Conservation (phyloP, 2,329 filamentous ascomycete genomes). For the Cladophialophora bantiana region DNA sequence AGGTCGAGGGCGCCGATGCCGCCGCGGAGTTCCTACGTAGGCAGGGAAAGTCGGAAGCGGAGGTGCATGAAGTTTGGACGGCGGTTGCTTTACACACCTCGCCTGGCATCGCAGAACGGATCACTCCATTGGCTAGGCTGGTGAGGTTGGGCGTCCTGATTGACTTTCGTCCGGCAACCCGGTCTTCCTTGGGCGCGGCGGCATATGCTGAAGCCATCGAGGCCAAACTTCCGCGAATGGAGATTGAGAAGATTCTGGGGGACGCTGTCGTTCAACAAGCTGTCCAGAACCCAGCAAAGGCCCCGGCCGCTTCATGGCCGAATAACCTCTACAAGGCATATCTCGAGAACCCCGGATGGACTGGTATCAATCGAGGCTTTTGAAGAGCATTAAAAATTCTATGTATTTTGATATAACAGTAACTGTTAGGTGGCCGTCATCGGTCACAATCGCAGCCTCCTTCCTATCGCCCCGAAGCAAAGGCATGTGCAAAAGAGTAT, state of each 20-base stretch:
- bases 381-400: conserved; percentile 21
- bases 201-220: conserved; percentile 38
- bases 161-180: conserved; percentile 48
- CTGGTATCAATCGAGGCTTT: conserved; percentile 42
- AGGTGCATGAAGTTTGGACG: conserved; percentile 53
- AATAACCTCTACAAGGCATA: conserved; percentile 42
- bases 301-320: conserved; percentile 49
- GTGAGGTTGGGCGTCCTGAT: conserved; percentile 49
- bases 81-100: conserved; percentile 56
- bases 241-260: conserved; percentile 54
- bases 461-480: conserved; percentile 94
- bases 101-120: conserved; percentile 55
- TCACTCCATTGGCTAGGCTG: conserved; percentile 48
- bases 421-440: neutral
- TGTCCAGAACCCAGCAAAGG: conserved; percentile 48
- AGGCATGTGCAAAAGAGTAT: conserved; percentile 94
- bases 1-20: conserved; percentile 55
- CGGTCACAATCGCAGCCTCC: conserved; percentile 63
- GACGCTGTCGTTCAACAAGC: conserved; percentile 54
- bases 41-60: conserved; percentile 27
- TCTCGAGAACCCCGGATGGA: conserved; percentile 39
- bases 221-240: conserved; percentile 45
- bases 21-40: conserved; percentile 45
- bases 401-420: conserved; percentile 12
- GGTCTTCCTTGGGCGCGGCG: conserved; percentile 34